Percentiles rank a stretch among this genome's conserved stretches.
phyloP scores from a whole-genome alignment of 2,329 filamentous ascomycete genomes.

The Daldinia sp. region DNA sequence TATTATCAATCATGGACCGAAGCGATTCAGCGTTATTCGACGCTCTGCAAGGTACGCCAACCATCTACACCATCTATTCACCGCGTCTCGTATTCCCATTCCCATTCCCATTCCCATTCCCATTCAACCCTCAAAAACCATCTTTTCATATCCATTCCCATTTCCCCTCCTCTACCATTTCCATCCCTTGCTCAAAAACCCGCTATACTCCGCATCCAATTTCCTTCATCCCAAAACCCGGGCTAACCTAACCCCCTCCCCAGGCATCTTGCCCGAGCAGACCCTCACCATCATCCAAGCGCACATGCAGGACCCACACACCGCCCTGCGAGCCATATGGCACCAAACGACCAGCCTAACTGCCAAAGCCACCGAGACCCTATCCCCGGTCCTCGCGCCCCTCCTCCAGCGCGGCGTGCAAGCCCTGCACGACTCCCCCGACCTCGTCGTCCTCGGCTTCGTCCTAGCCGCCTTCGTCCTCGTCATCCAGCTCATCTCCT shows the following conservation, averaged over 20 bases:
- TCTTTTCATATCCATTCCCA: background rate
- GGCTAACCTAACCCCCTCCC: background rate
- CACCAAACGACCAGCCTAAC: conserved; percentile 47
- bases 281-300: conserved; percentile 54
- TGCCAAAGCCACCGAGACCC: conserved; percentile 36
- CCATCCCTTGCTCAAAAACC: too few relatives aligned
- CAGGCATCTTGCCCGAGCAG: conserved; percentile 56
- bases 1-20: conserved; percentile 29
- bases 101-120: background rate
- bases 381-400: conserved; percentile 55
- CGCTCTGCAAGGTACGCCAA: conserved; percentile 44
- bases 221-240: background rate
- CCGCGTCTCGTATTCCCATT: background rate
- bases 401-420: conserved; percentile 51
- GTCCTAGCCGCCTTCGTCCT: conserved; percentile 65
- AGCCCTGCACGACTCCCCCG: conserved; percentile 51
- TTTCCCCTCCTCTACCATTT: background rate
- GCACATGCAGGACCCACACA: conserved; percentile 54
- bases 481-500: conserved; percentile 72
- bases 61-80: background rate
- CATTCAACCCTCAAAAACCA: too few relatives aligned
- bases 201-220: background rate
- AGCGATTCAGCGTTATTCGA: conserved; percentile 42
- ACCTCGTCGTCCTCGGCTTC: conserved; percentile 55
- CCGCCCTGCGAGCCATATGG: conserved; percentile 54